phyloP scores from a whole-genome alignment of 352 stramenopile genomes.

The Phytophthora ramorum region DNA sequence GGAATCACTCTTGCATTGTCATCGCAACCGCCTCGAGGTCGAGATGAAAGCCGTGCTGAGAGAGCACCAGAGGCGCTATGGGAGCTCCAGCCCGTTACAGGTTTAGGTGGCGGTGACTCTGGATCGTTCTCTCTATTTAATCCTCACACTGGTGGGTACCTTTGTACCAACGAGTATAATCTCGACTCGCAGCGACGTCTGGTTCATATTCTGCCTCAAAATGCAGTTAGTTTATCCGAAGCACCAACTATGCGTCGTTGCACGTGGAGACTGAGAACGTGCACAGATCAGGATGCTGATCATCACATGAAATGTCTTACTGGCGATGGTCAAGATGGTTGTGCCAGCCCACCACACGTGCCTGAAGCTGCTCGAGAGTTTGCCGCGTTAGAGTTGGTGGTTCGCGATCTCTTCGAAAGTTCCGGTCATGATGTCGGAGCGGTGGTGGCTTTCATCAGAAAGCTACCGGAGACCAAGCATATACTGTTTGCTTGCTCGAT shows the following conservation, averaged over 20 bases:
- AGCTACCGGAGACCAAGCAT: conserved; percentile 1
- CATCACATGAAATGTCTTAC: not conserved
- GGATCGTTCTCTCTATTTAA: not conserved
- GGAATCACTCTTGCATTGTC: not conserved
- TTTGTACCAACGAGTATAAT: not conserved
- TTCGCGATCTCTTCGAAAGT: not conserved
- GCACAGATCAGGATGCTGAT: not conserved
- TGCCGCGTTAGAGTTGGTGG: conserved; percentile 1
- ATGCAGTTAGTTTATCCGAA: not conserved
- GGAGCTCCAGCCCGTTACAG: not conserved
- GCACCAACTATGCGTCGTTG: not conserved
- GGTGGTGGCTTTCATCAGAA: not conserved
- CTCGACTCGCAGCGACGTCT: not conserved
- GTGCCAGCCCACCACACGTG: not conserved
- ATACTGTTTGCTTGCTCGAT: conserved; percentile 4
- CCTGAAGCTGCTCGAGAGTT: not conserved
- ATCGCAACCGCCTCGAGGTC: not conserved
- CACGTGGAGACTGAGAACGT: not conserved
- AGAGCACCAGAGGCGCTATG: not conserved
- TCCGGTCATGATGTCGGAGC: not conserved
- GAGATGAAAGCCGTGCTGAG: not conserved
- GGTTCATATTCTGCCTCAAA: not conserved
- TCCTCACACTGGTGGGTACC: not conserved
- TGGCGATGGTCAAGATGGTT: too few relatives aligned
- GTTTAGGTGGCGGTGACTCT: not conserved